These are phyloP conservation scores for Bruguiera parviflora DNA, from an alignment of 345 rosid species.

Conservation along the genomic window DNA sequence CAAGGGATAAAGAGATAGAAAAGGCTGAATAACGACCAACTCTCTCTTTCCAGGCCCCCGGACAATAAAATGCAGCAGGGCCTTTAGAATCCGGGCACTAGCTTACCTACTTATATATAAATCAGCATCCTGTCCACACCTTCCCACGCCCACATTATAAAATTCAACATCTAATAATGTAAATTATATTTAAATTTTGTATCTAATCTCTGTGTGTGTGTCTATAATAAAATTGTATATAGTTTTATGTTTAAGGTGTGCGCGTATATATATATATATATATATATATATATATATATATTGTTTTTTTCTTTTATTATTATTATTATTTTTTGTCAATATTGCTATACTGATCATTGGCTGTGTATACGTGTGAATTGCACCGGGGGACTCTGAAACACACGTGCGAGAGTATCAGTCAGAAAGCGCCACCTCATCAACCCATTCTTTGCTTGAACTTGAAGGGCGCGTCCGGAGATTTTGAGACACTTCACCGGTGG, in stretches of 20 bases:
- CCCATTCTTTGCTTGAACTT: conserved; percentile 19
- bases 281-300: no score
- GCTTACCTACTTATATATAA: conserved; percentile 13
- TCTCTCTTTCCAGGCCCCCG: background rate
- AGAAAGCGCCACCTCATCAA: conserved; percentile 19
- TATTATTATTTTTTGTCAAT: no score
- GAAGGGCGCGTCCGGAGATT: conserved; percentile 2
- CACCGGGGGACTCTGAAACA: conserved; percentile 6
- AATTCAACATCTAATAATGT: background rate
- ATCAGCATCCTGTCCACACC: background rate
- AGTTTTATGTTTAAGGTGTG: no score
- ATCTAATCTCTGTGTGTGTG: no score
- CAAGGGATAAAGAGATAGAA: no score
- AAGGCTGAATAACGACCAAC: background rate
- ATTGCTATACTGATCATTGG: no score
- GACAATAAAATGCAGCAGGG: background rate
- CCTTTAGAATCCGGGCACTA: background rate
- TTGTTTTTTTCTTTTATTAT: no score
- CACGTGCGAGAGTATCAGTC: conserved; percentile 13
- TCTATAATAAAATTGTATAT: background rate
- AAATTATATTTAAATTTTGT: no score
- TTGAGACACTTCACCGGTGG: background rate
- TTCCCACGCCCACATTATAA: background rate
- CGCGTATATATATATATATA: no score
- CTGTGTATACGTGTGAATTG: background rate